Conservation (phyloP, 306 rosid genomes). For the Vigna unguiculata region DNA sequence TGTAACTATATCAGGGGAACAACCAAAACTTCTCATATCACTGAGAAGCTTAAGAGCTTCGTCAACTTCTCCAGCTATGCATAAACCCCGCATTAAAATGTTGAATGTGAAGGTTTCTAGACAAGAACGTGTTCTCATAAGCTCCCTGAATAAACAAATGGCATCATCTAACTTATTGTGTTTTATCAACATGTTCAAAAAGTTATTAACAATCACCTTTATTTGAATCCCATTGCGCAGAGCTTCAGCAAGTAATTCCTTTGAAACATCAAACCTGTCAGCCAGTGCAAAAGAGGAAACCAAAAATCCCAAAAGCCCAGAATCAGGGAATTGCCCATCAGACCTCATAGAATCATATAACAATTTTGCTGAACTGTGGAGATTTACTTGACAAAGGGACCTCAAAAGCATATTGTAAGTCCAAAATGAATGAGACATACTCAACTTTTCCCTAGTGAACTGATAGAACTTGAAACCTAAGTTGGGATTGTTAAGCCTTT, state of each 20-base stretch:
- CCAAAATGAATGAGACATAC: conserved; percentile 54
- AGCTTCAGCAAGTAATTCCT: conserved; percentile 60
- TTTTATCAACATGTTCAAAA: conserved; percentile 65
- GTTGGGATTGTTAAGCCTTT: conserved; percentile 62
- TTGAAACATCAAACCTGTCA: conserved; percentile 62
- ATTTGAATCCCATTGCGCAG: conserved; percentile 51
- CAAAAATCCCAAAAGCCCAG: conserved; percentile 61
- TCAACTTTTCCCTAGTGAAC: conserved; percentile 63
- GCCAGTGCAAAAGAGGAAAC: conserved; percentile 68
- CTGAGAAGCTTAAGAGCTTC: conserved; percentile 66
- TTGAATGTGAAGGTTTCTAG: conserved; percentile 75
- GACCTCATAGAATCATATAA: conserved; percentile 72
- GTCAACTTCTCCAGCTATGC: conserved; percentile 57
- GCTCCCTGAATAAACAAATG: conserved; percentile 69
- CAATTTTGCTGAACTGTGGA: conserved; percentile 63
- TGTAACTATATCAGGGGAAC: conserved; percentile 70
- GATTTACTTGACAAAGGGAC: conserved; percentile 73
- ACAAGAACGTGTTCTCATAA: conserved; percentile 44
- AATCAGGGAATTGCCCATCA: conserved; percentile 72
- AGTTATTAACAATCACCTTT: conserved; percentile 62
- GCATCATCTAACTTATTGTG: conserved; percentile 64
- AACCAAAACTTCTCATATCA: conserved; percentile 70
- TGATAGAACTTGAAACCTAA: conserved; percentile 71
- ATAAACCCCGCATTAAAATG: conserved; percentile 75
- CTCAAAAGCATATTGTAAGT: conserved; percentile 74